Conservation (phyloP, 2,329 filamentous ascomycete genomes). For the Kalaharituber pfeilii region DNA sequence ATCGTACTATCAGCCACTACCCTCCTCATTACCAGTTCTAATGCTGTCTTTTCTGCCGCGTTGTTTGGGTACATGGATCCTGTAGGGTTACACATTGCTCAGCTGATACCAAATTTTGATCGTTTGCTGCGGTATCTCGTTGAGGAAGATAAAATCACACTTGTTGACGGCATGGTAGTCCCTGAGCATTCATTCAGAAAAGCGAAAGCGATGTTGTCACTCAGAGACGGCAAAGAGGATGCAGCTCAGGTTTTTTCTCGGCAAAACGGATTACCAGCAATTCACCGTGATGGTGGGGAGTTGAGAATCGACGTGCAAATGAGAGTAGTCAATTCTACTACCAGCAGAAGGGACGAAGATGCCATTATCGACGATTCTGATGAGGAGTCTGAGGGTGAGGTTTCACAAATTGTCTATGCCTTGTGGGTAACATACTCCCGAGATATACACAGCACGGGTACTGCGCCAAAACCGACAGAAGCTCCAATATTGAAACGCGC, state of each 20-base stretch:
- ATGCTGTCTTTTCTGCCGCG: constrained; percentile 82
- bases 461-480: constrained; percentile 38
- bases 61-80: constrained; percentile 78
- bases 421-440: constrained; percentile 95
- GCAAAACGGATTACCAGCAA: constrained; percentile 67
- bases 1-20: constrained; percentile 70
- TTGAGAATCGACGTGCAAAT: constrained; percentile 93
- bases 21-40: constrained; percentile 74
- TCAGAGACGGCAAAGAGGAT: constrained; percentile 68
- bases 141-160: constrained; percentile 66
- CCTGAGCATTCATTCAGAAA: constrained; percentile 91
- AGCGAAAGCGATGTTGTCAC: constrained; percentile 64
- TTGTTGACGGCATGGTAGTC: constrained; percentile 88
- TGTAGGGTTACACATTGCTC: constrained; percentile 60
- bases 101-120: constrained; percentile 75
- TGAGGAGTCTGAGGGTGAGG: constrained; percentile 34
- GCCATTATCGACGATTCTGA: constrained; percentile 47
- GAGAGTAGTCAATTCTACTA: constrained; percentile 79
- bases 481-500: constrained; percentile 46
- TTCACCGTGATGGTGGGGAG: constrained; percentile 76
- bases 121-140: constrained; percentile 63
- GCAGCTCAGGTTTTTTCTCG: constrained; percentile 59
- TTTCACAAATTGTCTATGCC: constrained; percentile 67
- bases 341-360: constrained; percentile 35
- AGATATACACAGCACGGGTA: constrained; percentile 61